Base-by-base conservation (phyloP, 2,329 filamentous ascomycete species). In the Alternaria sp. region DNA sequence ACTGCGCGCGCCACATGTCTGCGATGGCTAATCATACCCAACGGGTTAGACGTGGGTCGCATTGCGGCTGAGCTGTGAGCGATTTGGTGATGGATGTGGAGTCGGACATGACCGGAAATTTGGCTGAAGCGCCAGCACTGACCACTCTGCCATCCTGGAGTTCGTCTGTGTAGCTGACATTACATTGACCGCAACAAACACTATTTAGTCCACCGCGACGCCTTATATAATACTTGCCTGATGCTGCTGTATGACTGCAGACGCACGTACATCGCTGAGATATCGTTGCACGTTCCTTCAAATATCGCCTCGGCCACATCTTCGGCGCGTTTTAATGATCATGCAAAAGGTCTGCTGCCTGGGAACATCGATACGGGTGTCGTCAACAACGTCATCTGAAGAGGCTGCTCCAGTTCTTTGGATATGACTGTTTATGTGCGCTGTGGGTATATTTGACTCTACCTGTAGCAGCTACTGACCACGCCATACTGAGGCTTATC, bases 41-140 rank as follows among this genome's bases (percentile, higher is more conserved):
- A 64, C 49, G 49, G 46, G 45, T 25, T 63, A 33, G 58, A 57
- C 65, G 64, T 60, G 65, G 64, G 46, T 63, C 56, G 61, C 54
- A 50, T 62, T 43, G 69, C 64, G 64, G 71, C 71, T 72, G 66
- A 68, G 71, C 65, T 58, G 63, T 54, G 57, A 65, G 54, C 23
- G 56, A 54, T 61, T 63, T 60, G 55, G 58, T 58, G 23, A 5
- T 41, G 37, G 37, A 44, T 55, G 46, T 55, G 60, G 44, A 60
- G 51, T 61, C 59, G 59, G 59, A 46, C 37, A 44, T 53, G 28
- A 28, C 51, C 43, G 60, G 46, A 55, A 30, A 57, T 26, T 54
- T 53, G 58, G 45, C 55, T 63, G 55, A 45, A 25, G 61, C 45
- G 44, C 65, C 21, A 54, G 60, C 56, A 49, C 46, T 50, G 53